A percentile compares a stretch with the other conserved stretches of the same genome.
These are phyloP conservation scores for Musa acuminata DNA, from an alignment of 176 grass and related monocot species.

Conservation along the genomic window DNA sequence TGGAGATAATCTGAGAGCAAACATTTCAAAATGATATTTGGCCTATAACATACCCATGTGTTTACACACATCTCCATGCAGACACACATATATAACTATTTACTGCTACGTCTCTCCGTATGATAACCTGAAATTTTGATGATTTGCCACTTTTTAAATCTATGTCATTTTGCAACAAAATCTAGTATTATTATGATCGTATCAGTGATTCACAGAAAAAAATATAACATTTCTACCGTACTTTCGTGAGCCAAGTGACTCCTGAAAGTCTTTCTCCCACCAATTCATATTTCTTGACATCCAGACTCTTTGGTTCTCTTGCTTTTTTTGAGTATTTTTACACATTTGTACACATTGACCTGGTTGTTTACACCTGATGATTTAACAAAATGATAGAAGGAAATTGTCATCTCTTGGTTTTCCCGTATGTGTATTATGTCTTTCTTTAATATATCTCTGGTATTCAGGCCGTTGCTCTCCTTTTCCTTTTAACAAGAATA, in stretches of 20 bases:
- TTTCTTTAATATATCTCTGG: neutral
- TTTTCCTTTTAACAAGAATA: neutral
- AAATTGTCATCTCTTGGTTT: neutral
- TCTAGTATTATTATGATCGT: no score
- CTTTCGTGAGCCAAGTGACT: neutral
- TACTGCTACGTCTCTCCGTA: no score
- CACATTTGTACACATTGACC: neutral
- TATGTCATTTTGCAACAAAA: no score
- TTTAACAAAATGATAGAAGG: neutral
- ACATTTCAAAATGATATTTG: no score
- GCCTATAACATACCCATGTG: no score
- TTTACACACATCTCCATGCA: no score
- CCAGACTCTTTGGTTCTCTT: neutral
- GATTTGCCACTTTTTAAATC: no score
- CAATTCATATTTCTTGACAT: neutral
- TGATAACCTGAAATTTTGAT: no score
- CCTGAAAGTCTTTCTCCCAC: neutral
- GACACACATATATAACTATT: no score
- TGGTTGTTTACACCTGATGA: neutral
- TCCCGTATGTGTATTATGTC: neutral
- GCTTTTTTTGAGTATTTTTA: neutral
- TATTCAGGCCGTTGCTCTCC: neutral
- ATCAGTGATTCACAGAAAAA: no score
- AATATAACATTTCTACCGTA: neutral
- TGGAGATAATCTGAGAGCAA: no score